Evolutionary conservation across 768 basidiomycete genomes (phyloP).

Genomic region (Termitomyces sp.): DNA sequence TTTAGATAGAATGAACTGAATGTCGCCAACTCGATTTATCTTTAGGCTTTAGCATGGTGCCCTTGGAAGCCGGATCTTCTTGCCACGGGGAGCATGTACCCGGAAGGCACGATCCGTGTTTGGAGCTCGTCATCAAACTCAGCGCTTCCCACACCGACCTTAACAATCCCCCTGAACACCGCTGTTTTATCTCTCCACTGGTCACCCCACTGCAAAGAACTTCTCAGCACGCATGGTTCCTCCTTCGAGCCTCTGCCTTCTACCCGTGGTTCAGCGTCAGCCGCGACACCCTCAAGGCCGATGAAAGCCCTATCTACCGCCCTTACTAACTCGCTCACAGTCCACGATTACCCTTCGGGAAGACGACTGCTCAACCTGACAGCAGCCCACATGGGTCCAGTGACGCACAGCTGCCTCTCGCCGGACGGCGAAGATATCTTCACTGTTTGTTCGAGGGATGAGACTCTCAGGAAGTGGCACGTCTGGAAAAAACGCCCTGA

Average conservation of each 20-base stretch:
- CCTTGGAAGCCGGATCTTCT: slow-evolving; percentile 78
- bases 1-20: background rate
- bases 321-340: slow-evolving; percentile 64
- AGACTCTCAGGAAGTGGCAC: slow-evolving; percentile 73
- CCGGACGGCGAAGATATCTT: slow-evolving; percentile 62
- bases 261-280: slow-evolving; percentile 8
- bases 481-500: slow-evolving; percentile 48
- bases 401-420: slow-evolving; percentile 60
- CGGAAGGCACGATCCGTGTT: slow-evolving; percentile 67
- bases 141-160: slow-evolving; percentile 33
- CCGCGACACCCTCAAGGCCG: slow-evolving; percentile 34
- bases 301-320: slow-evolving; percentile 45
- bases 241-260: slow-evolving; percentile 44
- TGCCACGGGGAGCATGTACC: slow-evolving; percentile 74
- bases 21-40: slow-evolving; percentile 1
- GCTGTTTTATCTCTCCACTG: slow-evolving; percentile 65
- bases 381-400: slow-evolving; percentile 48
- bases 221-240: slow-evolving; percentile 84
- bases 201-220: slow-evolving; percentile 83
- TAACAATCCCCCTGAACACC: slow-evolving; percentile 77
- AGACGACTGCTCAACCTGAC: slow-evolving; percentile 48
- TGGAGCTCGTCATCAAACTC: slow-evolving; percentile 52
- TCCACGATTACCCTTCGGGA: slow-evolving; percentile 72
- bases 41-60: slow-evolving; percentile 80
- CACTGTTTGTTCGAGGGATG: slow-evolving; percentile 59